Conservation (phyloP, 148 eudicot species). For the Camellia granthamiana region DNA sequence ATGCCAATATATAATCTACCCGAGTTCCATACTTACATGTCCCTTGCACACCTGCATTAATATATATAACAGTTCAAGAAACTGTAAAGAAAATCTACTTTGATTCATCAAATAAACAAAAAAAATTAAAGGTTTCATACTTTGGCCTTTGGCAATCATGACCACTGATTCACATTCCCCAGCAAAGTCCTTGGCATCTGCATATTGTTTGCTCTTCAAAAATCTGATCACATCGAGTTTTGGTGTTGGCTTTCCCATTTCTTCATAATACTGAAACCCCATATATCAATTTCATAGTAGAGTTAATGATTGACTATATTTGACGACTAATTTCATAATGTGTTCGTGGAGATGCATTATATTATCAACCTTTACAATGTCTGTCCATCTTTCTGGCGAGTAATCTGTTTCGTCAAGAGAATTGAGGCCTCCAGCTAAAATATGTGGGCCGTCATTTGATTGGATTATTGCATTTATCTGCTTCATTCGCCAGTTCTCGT, state of each 20-base stretch:
- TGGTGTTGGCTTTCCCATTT: constrained; percentile 88
- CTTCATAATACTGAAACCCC: constrained; percentile 72
- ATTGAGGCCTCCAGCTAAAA: constrained; percentile 91
- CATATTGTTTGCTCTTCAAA: constrained; percentile 63
- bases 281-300: neutral
- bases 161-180: constrained; percentile 95
- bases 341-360: neutral
- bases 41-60: constrained; percentile 75
- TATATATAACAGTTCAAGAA: neutral
- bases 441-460: constrained; percentile 76
- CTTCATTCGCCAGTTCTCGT: constrained; percentile 95
- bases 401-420: constrained; percentile 86
- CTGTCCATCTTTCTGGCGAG: constrained; percentile 93
- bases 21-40: constrained; percentile 94
- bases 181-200: constrained; percentile 83
- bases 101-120: no score
- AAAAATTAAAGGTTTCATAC: constrained; percentile 28
- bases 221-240: constrained; percentile 75
- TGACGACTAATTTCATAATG: no score
- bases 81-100: neutral
- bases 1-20: constrained; percentile 74
- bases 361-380: constrained; percentile 67
- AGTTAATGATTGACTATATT: no score
- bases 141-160: constrained; percentile 95
- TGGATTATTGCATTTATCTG: constrained; percentile 80